These are phyloP conservation scores for Coccomyxa subellipsoidea DNA, from an alignment of 163 green algal species.

Conservation along the genomic window DNA sequence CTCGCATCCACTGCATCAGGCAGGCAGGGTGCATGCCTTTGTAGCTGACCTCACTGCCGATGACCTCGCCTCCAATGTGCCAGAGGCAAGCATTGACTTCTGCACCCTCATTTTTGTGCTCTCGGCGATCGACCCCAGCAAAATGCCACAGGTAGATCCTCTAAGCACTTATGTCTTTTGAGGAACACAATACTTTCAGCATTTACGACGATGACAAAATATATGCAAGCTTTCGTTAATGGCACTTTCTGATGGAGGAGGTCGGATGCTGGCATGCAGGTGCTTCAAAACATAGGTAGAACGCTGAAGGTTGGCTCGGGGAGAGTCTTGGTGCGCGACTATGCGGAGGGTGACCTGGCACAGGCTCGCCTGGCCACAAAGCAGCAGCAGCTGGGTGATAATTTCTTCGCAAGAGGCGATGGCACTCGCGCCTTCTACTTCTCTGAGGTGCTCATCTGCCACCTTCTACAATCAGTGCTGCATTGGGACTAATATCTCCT, in stretches of 20 bases:
- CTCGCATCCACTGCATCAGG: constrained; percentile 27
- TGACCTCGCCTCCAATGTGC: constrained; percentile 43
- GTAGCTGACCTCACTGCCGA: constrained; percentile 81
- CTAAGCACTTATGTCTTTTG: no score
- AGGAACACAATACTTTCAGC: no score
- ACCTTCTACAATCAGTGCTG: no score
- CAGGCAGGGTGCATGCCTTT: constrained; percentile 62
- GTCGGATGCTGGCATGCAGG: constrained; percentile 16
- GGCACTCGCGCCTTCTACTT: constrained; percentile 81
- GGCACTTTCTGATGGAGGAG: no score
- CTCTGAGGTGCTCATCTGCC: constrained; percentile 39
- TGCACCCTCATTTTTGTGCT: constrained; percentile 88
- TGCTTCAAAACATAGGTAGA: constrained; percentile 52
- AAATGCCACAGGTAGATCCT: constrained; percentile 55
- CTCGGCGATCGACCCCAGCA: constrained; percentile 77
- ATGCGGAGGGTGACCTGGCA: constrained; percentile 82
- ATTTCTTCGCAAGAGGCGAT: constrained; percentile 72
- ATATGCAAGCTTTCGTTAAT: no score
- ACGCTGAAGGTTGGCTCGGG: constrained; percentile 65
- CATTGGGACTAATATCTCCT: no score
- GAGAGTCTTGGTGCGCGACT: constrained; percentile 82
- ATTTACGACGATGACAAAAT: no score
- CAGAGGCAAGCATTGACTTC: constrained; percentile 48
- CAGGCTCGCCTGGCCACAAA: constrained; percentile 49
- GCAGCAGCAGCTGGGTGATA: constrained; percentile 42